Evolutionary conservation across 148 eudicot species (phyloP), one percentile per base, ranked within the genome.

Genomic region (Amaranthus cruentus): DNA sequence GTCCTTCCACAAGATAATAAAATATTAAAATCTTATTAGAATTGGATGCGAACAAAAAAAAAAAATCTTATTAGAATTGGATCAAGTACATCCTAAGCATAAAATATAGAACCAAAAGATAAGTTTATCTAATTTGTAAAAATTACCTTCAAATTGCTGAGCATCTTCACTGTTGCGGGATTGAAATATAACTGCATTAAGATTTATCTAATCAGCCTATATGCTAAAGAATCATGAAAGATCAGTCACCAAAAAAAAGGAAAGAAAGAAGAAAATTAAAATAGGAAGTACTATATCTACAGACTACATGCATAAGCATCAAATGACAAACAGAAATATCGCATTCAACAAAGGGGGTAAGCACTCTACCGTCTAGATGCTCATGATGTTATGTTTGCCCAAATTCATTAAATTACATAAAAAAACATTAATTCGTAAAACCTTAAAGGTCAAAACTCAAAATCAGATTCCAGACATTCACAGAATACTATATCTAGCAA

Each of bases 91-190:
- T 38, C 68, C 28, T n/a, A 68, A 68, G n/a, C 11, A 64, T 14
- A 71, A 52, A 0, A 9, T 55, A 58, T 47, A 54, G n/a, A 59
- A 66, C 43, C 13, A 55, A 56, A 67, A 57, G 49, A 7, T 56
- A 48, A 55, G 62, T 15, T 47, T 56, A 48, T 48, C 64, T 61
- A 3, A 74, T 65, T 11, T 52, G 66, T 46, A 57, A 51, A 18
- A 70, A 7, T 48, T 72, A 91, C 96, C 93, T 91, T 91, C 71
- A 88, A 74, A 75, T 91, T 91, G 84, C 96, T 91, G 75, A 91
- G 81, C 96, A 91, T 91, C 85, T 88, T 91, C 74, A 91, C 96
- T 12, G 96, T 91, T 12, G 93, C 89, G 66, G 96, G 96, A 82
- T 87, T 88, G 77, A 91, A 91, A 78, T 91, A 91, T 58, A 91